Conservation (phyloP, 495 filamentous ascomycete genomes). For the Trichocladium antarcticum region DNA sequence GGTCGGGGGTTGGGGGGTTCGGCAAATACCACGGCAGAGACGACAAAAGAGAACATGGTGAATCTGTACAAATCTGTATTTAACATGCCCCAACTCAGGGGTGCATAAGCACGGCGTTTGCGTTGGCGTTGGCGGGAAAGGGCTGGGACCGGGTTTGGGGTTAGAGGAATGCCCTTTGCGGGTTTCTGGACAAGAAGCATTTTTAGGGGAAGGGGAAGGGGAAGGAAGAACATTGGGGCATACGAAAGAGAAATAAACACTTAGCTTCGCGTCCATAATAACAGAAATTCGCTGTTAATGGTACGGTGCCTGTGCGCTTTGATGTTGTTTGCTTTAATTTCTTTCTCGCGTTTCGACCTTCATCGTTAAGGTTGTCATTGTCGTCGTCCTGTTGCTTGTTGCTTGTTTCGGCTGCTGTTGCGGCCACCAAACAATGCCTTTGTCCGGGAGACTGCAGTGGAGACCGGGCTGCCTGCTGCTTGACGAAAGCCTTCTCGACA, state of each 20-base stretch:
- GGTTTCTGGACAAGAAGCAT: conserved; percentile 9
- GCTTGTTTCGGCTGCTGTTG: background rate
- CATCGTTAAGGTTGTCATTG: background rate
- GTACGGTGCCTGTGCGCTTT: too few species aligned
- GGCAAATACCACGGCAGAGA: background rate
- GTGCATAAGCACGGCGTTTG: background rate
- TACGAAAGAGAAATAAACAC: background rate
- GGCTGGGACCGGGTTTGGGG: background rate
- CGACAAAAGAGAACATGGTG: background rate
- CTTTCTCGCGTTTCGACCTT: background rate
- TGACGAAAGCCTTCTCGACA: too few species aligned
- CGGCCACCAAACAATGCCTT: background rate
- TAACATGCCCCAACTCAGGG: background rate
- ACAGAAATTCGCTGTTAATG: background rate
- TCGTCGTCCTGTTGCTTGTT: background rate
- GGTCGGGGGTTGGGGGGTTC: background rate
- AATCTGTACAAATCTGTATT: background rate
- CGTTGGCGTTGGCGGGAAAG: background rate
- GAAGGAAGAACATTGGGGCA: background rate
- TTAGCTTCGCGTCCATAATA: background rate
- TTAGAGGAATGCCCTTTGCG: background rate
- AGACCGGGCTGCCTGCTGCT: background rate
- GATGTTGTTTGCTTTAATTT: too few species aligned
- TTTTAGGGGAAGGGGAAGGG: background rate
- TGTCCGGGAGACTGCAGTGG: background rate